Percentiles rank a stretch among this genome's conserved stretches.
Evolutionary conservation across 768 basidiomycete species (phyloP).

Genomic region (Tricholoma matsutake): DNA sequence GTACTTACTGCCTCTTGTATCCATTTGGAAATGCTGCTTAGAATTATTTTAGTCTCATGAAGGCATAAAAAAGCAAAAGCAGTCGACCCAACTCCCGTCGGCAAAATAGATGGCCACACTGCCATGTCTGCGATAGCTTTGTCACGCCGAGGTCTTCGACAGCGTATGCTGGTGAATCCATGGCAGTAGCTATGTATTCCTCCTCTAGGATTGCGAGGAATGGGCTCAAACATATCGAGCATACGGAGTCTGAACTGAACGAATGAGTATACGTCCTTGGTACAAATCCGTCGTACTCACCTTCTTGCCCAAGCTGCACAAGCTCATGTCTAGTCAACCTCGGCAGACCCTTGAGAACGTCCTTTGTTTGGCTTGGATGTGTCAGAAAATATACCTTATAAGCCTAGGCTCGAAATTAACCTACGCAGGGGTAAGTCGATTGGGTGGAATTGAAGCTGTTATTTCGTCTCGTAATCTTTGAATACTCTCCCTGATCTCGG

Average conservation of each 20-base stretch:
- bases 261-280: background rate
- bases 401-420: background rate
- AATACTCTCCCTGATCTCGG: slow-evolving; percentile 11
- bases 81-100: slow-evolving; percentile 61
- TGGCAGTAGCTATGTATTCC: slow-evolving; percentile 67
- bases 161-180: slow-evolving; percentile 78
- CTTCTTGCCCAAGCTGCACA: slow-evolving; percentile 43
- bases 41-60: slow-evolving; percentile 6
- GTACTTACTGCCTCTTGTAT: slow-evolving; percentile 51
- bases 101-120: slow-evolving; percentile 75
- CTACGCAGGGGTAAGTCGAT: slow-evolving; percentile 17
- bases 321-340: slow-evolving; percentile 50
- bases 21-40: slow-evolving; percentile 60
- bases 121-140: slow-evolving; percentile 46
- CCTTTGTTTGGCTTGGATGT: slow-evolving; percentile 33
- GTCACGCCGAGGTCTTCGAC: slow-evolving; percentile 71
- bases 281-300: slow-evolving; percentile 21
- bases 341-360: slow-evolving; percentile 46
- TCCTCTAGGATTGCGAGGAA: slow-evolving; percentile 69
- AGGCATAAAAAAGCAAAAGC: slow-evolving; percentile 4
- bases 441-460: slow-evolving; percentile 8
- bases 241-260: slow-evolving; percentile 52
- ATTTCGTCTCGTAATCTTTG: slow-evolving; percentile 13
- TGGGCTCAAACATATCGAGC: slow-evolving; percentile 73
- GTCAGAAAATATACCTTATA: background rate